Conservation (phyloP, 169 alveolate genomes). For the Eimeria falciformis region DNA sequence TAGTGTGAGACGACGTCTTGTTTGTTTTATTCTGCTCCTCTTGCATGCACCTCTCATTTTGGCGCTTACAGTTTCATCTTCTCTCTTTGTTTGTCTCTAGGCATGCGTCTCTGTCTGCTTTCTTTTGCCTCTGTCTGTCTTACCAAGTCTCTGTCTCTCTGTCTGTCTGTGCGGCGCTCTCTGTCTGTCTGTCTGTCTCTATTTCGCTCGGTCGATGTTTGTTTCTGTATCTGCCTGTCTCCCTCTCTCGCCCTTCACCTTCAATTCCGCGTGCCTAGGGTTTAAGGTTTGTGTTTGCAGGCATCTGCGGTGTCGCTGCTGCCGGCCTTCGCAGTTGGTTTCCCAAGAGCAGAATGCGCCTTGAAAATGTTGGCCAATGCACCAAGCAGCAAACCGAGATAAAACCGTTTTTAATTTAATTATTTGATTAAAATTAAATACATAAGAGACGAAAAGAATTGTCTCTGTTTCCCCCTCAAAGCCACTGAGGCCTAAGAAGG, state of each 20-base stretch:
- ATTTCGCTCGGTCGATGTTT: not conserved
- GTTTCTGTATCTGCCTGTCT: not conserved
- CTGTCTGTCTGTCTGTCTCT: not conserved
- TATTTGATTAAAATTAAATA: no score
- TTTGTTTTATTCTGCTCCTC: not conserved
- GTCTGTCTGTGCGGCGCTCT: not conserved
- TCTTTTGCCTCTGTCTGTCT: not conserved
- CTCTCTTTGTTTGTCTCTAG: not conserved
- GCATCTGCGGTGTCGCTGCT: constrained; percentile 64
- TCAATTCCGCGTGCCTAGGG: no score
- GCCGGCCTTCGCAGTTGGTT: constrained; percentile 41
- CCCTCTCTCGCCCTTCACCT: no score
- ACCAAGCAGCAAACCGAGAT: no score
- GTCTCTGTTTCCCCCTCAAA: no score
- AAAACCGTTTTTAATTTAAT: no score
- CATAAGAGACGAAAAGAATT: no score
- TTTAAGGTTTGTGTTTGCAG: not conserved
- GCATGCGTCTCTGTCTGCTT: not conserved
- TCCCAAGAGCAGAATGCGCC: not conserved
- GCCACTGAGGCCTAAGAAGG: no score
- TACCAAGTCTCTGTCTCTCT: not conserved
- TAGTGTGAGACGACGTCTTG: not conserved
- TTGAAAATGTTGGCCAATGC: constrained; percentile 1
- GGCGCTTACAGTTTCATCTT: not conserved
- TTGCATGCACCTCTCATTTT: not conserved